Percentiles rank a stretch among this genome's conserved stretches.
Evolutionary conservation across 805 yeast genomes (phyloP).

Genomic region (Candida suzukii): DNA sequence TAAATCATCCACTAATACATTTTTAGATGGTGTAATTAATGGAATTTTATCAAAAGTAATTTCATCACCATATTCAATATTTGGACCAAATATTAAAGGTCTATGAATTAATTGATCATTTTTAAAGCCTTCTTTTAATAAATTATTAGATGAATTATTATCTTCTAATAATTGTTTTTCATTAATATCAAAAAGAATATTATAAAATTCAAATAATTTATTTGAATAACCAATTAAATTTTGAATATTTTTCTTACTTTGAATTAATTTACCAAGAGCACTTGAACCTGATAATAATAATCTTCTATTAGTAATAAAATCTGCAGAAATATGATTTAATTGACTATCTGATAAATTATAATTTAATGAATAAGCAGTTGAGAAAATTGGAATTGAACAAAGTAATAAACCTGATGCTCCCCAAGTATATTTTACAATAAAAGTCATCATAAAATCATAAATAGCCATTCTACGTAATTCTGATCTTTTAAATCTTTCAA

Average conservation of each 20-base stretch:
- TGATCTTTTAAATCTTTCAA: constrained; percentile 69
- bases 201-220: constrained; percentile 65
- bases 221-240: constrained; percentile 78
- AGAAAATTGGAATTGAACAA: constrained; percentile 84
- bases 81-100: constrained; percentile 25
- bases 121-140: neutral
- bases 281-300: constrained; percentile 78
- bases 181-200: constrained; percentile 47
- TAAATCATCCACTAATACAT: constrained; percentile 57
- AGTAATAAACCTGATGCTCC: constrained; percentile 90
- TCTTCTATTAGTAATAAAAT: constrained; percentile 83
- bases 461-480: constrained; percentile 66
- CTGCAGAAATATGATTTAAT: constrained; percentile 49
- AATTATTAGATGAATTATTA: neutral
- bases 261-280: constrained; percentile 80
- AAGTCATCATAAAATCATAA: constrained; percentile 81
- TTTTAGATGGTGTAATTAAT: constrained; percentile 81
- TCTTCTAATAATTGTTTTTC: neutral
- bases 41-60: constrained; percentile 71
- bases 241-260: constrained; percentile 76
- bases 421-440: constrained; percentile 87
- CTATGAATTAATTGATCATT: constrained; percentile 1
- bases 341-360: constrained; percentile 39
- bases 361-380: constrained; percentile 20
- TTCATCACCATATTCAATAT: constrained; percentile 42